phyloP scores from a whole-genome alignment of 768 basidiomycete species.

The Tricholoma sp. region DNA sequence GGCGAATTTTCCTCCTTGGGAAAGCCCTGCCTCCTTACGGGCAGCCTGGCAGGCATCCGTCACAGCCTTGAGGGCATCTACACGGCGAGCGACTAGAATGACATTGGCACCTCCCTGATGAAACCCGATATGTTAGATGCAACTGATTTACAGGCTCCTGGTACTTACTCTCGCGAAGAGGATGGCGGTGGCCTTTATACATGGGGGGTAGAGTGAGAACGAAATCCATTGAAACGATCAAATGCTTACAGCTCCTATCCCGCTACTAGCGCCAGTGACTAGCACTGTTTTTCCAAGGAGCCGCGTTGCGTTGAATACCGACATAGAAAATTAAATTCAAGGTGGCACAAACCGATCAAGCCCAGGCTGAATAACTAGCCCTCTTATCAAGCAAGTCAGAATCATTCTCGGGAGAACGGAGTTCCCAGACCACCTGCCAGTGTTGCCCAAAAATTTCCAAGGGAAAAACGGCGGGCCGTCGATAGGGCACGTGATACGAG shows the following conservation, averaged over 20 bases:
- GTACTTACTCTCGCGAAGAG: slow-evolving; percentile 79
- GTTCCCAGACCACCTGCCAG: no score
- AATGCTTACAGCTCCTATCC: slow-evolving; percentile 76
- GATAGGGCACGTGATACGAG: no score
- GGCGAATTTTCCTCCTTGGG: slow-evolving; percentile 75
- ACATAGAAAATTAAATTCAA: neutral
- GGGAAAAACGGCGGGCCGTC: no score
- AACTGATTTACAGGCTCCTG: neutral
- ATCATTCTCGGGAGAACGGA: neutral
- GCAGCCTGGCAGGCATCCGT: slow-evolving; percentile 61
- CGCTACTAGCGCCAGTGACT: slow-evolving; percentile 85
- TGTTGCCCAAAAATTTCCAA: no score
- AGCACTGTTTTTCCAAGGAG: slow-evolving; percentile 83
- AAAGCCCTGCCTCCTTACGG: slow-evolving; percentile 66
- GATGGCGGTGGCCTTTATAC: slow-evolving; percentile 70
- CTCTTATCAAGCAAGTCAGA: neutral
- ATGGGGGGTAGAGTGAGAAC: neutral
- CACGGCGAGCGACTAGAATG: slow-evolving; percentile 77
- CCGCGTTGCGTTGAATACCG: slow-evolving; percentile 72
- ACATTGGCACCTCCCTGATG: slow-evolving; percentile 79
- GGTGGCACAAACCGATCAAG: neutral
- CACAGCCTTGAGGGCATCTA: slow-evolving; percentile 67
- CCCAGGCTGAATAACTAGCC: neutral
- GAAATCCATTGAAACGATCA: slow-evolving; percentile 2
- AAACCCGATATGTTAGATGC: neutral